Evolutionary conservation across 202 grass and related monocot genomes (phyloP).

Genomic region (Miscanthus sacchariflorus): DNA sequence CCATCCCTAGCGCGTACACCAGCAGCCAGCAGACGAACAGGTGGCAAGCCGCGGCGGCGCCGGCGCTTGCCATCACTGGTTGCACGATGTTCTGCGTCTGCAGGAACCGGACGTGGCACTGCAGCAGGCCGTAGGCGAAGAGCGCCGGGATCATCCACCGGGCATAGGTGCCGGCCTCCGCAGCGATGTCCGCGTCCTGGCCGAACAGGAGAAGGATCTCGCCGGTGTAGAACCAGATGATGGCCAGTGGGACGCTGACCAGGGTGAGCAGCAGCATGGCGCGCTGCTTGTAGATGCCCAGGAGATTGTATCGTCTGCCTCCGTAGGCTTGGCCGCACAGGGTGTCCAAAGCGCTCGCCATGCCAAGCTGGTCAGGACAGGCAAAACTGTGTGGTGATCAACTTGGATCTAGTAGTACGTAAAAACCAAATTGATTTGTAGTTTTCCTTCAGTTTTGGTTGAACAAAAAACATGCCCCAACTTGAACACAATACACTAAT

Average conservation of each 20-base stretch:
- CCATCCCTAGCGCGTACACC: conserved; percentile 58
- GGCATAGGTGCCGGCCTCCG: conserved; percentile 67
- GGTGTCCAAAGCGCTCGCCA: conserved; percentile 69
- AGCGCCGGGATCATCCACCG: conserved; percentile 85
- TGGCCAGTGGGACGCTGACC: conserved; percentile 57
- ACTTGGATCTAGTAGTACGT: neutral
- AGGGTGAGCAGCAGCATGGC: conserved; percentile 73
- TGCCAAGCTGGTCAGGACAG: conserved; percentile 48
- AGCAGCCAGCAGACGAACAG: conserved; percentile 71
- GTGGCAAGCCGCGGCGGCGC: conserved; percentile 59
- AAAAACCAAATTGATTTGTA: neutral
- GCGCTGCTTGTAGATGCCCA: conserved; percentile 79
- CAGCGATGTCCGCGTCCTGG: conserved; percentile 70
- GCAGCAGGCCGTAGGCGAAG: conserved; percentile 75
- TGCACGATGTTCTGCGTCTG: conserved; percentile 84
- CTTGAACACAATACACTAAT: neutral
- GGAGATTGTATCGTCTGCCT: conserved; percentile 49
- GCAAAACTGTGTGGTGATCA: neutral
- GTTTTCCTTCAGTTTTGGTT: neutral
- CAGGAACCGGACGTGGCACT: conserved; percentile 84
- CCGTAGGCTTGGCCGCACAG: conserved; percentile 72
- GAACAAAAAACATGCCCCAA: neutral
- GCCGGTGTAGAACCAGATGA: conserved; percentile 68
- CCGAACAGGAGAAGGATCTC: conserved; percentile 63
- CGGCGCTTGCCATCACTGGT: conserved; percentile 60